phyloP scores from a whole-genome alignment of 371 early-diverging fungal genomes.

The Apophysomyces variabilis region DNA sequence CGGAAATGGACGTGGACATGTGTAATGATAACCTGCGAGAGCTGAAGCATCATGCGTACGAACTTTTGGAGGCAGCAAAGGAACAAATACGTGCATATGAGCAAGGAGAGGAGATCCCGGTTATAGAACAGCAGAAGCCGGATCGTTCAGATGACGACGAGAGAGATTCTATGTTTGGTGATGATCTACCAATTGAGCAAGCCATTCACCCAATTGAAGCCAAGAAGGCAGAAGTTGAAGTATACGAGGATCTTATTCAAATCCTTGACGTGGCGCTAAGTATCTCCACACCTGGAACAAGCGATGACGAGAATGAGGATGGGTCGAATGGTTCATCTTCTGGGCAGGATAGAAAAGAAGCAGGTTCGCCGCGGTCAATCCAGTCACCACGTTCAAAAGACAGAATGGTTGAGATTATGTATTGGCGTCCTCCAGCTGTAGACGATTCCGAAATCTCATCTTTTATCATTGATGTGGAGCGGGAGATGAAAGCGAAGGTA shows the following conservation, averaged over 20 bases:
- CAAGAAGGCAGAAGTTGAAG: conserved; percentile 22
- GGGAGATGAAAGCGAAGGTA: conserved; percentile 37
- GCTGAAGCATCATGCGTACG: conserved; percentile 55
- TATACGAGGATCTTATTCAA: conserved; percentile 35
- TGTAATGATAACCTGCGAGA: conserved; percentile 78
- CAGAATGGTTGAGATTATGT: conserved; percentile 57
- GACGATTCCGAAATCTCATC: conserved; percentile 36
- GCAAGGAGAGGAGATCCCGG: background rate
- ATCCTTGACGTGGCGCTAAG: conserved; percentile 41
- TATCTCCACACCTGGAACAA: conserved; percentile 48
- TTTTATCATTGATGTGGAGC: conserved; percentile 41
- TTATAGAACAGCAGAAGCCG: background rate
- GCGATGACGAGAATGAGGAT: conserved; percentile 12
- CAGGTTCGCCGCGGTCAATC: conserved; percentile 19
- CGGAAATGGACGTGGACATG: conserved; percentile 74
- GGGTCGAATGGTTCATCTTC: conserved; percentile 11
- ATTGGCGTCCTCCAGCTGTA: conserved; percentile 56
- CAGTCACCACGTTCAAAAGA: conserved; percentile 58
- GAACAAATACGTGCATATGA: conserved; percentile 20
- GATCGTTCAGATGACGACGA: conserved; percentile 9
- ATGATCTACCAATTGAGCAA: conserved; percentile 16
- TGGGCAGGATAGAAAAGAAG: background rate
- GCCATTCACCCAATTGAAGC: conserved; percentile 20
- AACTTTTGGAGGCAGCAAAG: conserved; percentile 53
- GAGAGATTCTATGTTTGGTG: conserved; percentile 22